phyloP scores from a whole-genome alignment of 192 early-diverging fungal genomes.

The Backusella psychrophila region DNA sequence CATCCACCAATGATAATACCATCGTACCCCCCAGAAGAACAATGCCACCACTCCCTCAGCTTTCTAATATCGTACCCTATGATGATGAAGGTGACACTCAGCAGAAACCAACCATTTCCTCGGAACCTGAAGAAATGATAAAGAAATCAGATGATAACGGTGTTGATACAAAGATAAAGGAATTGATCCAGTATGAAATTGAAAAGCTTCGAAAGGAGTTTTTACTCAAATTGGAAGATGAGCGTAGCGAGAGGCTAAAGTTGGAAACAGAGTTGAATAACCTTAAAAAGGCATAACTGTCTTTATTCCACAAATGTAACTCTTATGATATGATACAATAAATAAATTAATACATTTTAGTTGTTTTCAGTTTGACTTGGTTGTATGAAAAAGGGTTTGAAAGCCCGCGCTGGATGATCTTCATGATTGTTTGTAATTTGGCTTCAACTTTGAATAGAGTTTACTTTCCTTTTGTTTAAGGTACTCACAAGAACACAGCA shows the following conservation, averaged over 20 bases:
- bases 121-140: not conserved
- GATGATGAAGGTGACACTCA: not conserved
- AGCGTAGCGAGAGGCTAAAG: constrained; percentile 12
- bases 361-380: no score
- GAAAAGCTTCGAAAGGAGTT: constrained; percentile 25
- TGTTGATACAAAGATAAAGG: constrained; percentile 2
- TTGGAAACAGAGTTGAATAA: constrained; percentile 24
- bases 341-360: not conserved
- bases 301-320: not conserved
- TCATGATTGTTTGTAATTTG: no score
- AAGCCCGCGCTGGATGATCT: no score
- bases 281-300: not conserved
- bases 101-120: not conserved
- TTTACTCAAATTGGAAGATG: constrained; percentile 14
- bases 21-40: constrained; percentile 5
- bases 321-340: not conserved
- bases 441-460: no score
- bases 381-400: no score
- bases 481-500: no score
- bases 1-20: not conserved
- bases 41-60: not conserved
- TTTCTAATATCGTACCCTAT: not conserved
- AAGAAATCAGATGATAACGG: not conserved
- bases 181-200: constrained; percentile 13
- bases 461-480: no score